Conservation (phyloP, 768 basidiomycete genomes). For the Leucocoprinus sp. region DNA sequence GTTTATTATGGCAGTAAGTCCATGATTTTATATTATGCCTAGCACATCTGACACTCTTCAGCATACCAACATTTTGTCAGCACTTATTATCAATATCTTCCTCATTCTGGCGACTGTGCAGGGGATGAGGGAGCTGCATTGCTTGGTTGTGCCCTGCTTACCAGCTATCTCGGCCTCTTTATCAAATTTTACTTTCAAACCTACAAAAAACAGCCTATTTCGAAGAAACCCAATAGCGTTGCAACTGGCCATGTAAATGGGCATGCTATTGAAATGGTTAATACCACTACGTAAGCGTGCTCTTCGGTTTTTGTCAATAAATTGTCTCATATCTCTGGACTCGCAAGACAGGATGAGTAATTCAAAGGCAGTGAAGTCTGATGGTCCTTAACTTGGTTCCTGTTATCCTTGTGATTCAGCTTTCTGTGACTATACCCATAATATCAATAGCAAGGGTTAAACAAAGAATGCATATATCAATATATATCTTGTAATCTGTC, state of each 20-base stretch:
- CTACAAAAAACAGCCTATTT: slow-evolving; percentile 54
- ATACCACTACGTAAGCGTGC: slow-evolving; percentile 14
- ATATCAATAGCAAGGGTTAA: slow-evolving; percentile 9
- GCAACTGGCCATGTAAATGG: slow-evolving; percentile 32
- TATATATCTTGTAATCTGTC: slow-evolving; percentile 15
- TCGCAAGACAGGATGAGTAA: slow-evolving; percentile 23
- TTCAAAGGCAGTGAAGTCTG: background rate
- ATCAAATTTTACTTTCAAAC: slow-evolving; percentile 91
- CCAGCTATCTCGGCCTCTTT: slow-evolving; percentile 89
- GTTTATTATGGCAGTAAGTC: slow-evolving; percentile 94
- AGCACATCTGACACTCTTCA: slow-evolving; percentile 10
- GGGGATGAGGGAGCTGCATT: slow-evolving; percentile 84
- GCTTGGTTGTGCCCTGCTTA: slow-evolving; percentile 83
- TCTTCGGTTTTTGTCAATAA: background rate
- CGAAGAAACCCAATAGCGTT: slow-evolving; percentile 42
- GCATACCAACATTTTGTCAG: slow-evolving; percentile 80
- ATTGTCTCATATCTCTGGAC: slow-evolving; percentile 15
- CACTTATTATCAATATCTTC: slow-evolving; percentile 54
- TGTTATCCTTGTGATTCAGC: slow-evolving; percentile 4
- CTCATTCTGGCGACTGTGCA: slow-evolving; percentile 74
- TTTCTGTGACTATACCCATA: slow-evolving; percentile 10
- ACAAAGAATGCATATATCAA: slow-evolving; percentile 6
- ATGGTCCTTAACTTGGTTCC: background rate
- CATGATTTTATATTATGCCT: slow-evolving; percentile 3
- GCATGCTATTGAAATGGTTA: slow-evolving; percentile 20